These are phyloP conservation scores for Trypanosomatidae sp. DNA, from an alignment of 208 protist genomes.

Conservation along the genomic window DNA sequence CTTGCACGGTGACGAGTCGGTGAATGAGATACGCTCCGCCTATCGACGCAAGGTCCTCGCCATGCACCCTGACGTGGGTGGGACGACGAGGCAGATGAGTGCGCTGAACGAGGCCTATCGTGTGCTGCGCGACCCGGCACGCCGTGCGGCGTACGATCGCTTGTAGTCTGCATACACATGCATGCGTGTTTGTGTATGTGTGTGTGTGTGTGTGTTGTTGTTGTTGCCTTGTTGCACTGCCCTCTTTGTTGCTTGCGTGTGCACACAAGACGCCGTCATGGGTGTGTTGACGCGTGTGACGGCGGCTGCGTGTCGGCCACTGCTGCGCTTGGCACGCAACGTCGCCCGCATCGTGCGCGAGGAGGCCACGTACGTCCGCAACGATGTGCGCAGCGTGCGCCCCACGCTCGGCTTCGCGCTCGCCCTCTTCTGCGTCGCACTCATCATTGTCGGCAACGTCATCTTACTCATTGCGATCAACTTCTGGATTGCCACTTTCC, in stretches of 20 bases:
- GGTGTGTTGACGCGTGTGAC: too few relatives aligned
- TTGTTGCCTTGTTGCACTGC: neutral
- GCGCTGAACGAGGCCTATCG: conserved; percentile 93
- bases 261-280: neutral
- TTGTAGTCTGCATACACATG: neutral
- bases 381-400: conserved; percentile 18
- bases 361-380: too few relatives aligned
- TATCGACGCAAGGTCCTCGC: conserved; percentile 62
- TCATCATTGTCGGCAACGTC: conserved; percentile 66
- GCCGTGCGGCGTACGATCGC: conserved; percentile 92
- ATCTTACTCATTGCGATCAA: conserved; percentile 60
- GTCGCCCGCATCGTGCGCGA: too few relatives aligned
- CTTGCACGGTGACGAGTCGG: conserved; percentile 52
- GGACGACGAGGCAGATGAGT: conserved; percentile 44
- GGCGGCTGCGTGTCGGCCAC: too few relatives aligned
- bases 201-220: neutral
- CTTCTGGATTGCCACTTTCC: conserved; percentile 60
- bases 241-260: neutral
- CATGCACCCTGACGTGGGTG: conserved; percentile 79
- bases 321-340: too few relatives aligned
- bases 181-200: neutral
- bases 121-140: conserved; percentile 92
- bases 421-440: conserved; percentile 41
- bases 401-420: conserved; percentile 24
- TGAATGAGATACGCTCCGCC: conserved; percentile 84